phyloP scores from a whole-genome alignment of 2,329 filamentous ascomycete species.

The Ophiostoma quercus region DNA sequence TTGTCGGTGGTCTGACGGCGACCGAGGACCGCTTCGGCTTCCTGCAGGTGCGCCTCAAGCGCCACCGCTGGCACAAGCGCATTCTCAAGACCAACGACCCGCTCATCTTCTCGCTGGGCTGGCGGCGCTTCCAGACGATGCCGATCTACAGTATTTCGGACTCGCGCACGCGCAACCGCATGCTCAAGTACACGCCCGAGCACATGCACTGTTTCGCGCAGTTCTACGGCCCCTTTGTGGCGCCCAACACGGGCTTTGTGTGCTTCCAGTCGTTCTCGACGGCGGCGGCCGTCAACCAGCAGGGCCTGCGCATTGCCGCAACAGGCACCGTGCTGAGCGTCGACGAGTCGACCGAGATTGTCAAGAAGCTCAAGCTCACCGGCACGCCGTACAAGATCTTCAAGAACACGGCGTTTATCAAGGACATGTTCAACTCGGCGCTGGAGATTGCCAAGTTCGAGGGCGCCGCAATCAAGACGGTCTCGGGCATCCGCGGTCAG shows the following conservation, averaged over 20 bases:
- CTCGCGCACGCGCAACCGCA: slow-evolving; percentile 85
- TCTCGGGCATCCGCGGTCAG: slow-evolving; percentile 90
- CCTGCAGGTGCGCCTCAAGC: slow-evolving; percentile 92
- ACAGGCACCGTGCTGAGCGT: slow-evolving; percentile 91
- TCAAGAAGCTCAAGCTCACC: slow-evolving; percentile 91
- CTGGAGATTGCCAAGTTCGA: slow-evolving; percentile 98
- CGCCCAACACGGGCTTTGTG: slow-evolving; percentile 92
- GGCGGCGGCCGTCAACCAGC: slow-evolving; percentile 53
- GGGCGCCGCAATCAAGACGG: slow-evolving; percentile 89
- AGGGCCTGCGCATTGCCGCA: slow-evolving; percentile 85
- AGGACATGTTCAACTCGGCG: slow-evolving; percentile 91
- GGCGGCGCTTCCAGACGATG: slow-evolving; percentile 88
- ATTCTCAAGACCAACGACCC: slow-evolving; percentile 98
- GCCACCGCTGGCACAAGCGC: slow-evolving; percentile 98
- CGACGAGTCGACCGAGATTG: slow-evolving; percentile 92
- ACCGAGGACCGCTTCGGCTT: slow-evolving; percentile 96
- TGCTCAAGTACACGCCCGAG: slow-evolving; percentile 98
- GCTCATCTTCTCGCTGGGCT: slow-evolving; percentile 92
- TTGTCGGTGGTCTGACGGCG: slow-evolving; percentile 84
- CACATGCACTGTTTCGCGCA: slow-evolving; percentile 99
- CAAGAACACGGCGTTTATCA: slow-evolving; percentile 98
- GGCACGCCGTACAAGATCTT: slow-evolving; percentile 83
- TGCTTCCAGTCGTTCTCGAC: slow-evolving; percentile 86
- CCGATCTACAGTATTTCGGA: slow-evolving; percentile 95
- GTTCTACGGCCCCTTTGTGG: slow-evolving; percentile 90